These are phyloP conservation scores for Aureobasidium uvarum DNA, from an alignment of 2,329 filamentous ascomycete species.

Conservation along the genomic window DNA sequence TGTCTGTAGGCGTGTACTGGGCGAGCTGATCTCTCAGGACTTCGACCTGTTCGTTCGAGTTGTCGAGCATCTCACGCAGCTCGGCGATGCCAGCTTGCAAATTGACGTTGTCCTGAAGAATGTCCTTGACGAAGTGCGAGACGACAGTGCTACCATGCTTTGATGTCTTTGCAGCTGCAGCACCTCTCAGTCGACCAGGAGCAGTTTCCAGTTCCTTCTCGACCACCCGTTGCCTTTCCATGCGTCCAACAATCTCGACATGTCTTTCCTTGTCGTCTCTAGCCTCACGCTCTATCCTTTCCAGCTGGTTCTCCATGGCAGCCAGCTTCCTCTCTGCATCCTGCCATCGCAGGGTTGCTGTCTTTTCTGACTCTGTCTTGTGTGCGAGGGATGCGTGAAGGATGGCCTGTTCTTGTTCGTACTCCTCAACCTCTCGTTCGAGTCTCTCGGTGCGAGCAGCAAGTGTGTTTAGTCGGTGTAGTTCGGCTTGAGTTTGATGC, in stretches of 20 bases:
- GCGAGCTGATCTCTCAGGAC: conserved; percentile 76
- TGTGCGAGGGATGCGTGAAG: conserved; percentile 66
- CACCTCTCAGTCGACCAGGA: conserved; percentile 75
- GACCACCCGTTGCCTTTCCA: conserved; percentile 79
- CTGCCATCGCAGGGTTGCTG: conserved; percentile 79
- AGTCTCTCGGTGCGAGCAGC: conserved; percentile 73
- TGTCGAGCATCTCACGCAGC: conserved; percentile 82
- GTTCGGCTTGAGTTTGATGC: conserved; percentile 71
- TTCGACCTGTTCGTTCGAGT: conserved; percentile 92
- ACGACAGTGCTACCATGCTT: conserved; percentile 67
- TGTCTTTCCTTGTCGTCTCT: conserved; percentile 78
- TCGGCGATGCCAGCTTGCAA: conserved; percentile 90
- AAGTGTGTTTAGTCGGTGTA: conserved; percentile 70
- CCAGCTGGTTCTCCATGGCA: conserved; percentile 81
- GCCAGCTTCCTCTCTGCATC: conserved; percentile 76
- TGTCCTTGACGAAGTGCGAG: conserved; percentile 94
- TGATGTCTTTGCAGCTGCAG: conserved; percentile 69
- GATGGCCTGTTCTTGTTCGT: conserved; percentile 77
- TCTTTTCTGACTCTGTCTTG: conserved; percentile 71
- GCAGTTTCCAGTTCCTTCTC: conserved; percentile 79
- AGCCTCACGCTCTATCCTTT: conserved; percentile 81
- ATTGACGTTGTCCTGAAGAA: conserved; percentile 92
- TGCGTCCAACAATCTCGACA: conserved; percentile 72
- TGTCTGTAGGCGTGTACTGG: conserved; percentile 67
- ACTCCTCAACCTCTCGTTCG: conserved; percentile 72